Base-by-base conservation (phyloP, 345 rosid species). In the Populus deltoides region DNA sequence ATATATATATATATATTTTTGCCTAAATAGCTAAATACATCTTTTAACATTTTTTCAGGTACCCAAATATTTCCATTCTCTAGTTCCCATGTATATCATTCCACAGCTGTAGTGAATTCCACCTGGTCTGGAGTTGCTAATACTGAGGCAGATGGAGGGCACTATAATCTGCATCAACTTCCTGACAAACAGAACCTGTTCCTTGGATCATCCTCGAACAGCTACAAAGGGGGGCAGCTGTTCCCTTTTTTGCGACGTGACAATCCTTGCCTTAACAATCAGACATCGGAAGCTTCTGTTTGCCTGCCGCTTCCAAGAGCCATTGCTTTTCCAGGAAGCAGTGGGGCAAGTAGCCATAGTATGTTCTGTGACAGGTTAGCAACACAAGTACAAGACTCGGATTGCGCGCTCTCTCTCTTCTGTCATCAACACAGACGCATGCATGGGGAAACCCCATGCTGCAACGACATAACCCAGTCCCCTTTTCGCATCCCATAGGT, bases 361-460 rank as follows among this genome's bases (percentile, higher is more conserved):
- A 75, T 82, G 80, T 87, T 84, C 76, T 78, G 77, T 85, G 90
- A 83, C 83, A 84, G 90, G 85, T 83, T 86, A 80, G 78, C 89
- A 75, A 75, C 83, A 81, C 81, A 75, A 43, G 82, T 80, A 81
- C 83, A 78, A 67, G 86, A 88, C 83, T 86, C 91, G 29, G 91
- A 90, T 75, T 92, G 97, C 87, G 97, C 87, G 97, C 97, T 92
- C 93, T 89, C 97, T 92, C 97, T 92, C 97, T 92, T 88, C 97
- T 92, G 93, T 86, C 89, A 86, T 88, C 92, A 78, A 85, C 90
- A 29, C 78, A 76, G 73, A 73, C 79, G 66, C 90, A 79, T 81
- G 75, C 80, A 75, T 75, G 83, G 36, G 83, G 83, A 70, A 81
- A 74, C 70, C 84, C 72, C 72, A 73, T 78, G 70, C 67, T 72